Evolutionary conservation across 1,284 basidiomycete species (phyloP), one percentile per base, ranked within the genome.

Genomic region (Stygiomarasmius scandens): DNA sequence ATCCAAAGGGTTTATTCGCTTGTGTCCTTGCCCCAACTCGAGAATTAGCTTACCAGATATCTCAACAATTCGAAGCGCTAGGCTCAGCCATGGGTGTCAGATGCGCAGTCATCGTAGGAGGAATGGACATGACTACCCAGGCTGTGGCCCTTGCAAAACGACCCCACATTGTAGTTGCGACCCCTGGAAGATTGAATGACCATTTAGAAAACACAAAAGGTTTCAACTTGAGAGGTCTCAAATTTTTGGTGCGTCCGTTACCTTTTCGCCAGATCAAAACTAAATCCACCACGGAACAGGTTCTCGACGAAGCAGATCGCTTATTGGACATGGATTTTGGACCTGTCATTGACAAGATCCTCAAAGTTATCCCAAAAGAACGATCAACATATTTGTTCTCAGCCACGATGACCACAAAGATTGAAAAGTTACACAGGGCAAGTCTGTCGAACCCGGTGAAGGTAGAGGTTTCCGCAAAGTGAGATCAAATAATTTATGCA

Each of bases 371-470:
- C 62, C 97, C 97, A 19, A 92, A 89, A 68, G 96, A 99, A 68
- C 85, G 97, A 20, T 92, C 90, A 34, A 99, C 97, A 0, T 98
- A 96, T 72, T 83, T 99, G 1, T 99, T 97, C 79, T 97, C 95
- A 14, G 97, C 97, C 1, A 99, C 97, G n/a, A 99, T 99, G 96
- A 98, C 96, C 2, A 97, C 95, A 22, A 99, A 98, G 74, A 95
- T 99, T 10, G 95, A 94, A 23, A 98, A 99, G 74, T 80, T 99
- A 8, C 96, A 99, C 72, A 80, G 97, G 55, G 96, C 97, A n/a
- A 95, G 92, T 79, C 79, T 99, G 67, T 86, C 87, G 54, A 97
- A 97, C 70, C 97, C 97, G 6, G 87, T 98, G n/a, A 85, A 93
- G 62, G 89, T 99, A 6, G 95, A 99, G 74, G 95, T 97, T 1